phyloP scores from a whole-genome alignment of 257 asterid genomes.

The Solanum phureja region DNA sequence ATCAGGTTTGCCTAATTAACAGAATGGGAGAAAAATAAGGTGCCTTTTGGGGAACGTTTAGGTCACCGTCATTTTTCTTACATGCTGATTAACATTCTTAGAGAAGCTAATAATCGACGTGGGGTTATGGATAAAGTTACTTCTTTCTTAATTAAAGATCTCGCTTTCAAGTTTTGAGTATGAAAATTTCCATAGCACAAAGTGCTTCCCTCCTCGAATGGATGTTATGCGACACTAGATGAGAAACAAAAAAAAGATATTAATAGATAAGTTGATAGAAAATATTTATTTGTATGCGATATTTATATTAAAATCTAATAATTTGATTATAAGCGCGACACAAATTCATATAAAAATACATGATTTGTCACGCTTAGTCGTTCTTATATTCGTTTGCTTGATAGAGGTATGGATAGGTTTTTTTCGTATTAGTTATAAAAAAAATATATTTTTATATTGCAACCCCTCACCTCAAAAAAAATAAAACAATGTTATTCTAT shows the following conservation, averaged over 20 bases:
- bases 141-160: too few relatives aligned
- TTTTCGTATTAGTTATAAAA: background rate
- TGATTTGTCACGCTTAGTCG: background rate
- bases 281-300: background rate
- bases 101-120: background rate
- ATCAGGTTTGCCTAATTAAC: background rate
- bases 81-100: background rate
- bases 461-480: background rate
- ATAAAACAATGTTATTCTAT: background rate
- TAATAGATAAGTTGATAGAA: background rate
- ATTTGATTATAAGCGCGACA: background rate
- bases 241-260: background rate
- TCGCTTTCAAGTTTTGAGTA: too few relatives aligned
- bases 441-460: background rate
- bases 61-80: background rate
- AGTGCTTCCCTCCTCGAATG: background rate
- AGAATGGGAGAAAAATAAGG: background rate
- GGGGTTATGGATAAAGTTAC: too few relatives aligned
- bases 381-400: background rate
- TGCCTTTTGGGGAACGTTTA: background rate
- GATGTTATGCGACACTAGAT: background rate
- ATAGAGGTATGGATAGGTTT: background rate
- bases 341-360: background rate
- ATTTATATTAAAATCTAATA: background rate
- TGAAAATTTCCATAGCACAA: too few relatives aligned